Evolutionary conservation across 1,284 basidiomycete genomes (phyloP).

Genomic region (Taiwanofungus camphoratus): DNA sequence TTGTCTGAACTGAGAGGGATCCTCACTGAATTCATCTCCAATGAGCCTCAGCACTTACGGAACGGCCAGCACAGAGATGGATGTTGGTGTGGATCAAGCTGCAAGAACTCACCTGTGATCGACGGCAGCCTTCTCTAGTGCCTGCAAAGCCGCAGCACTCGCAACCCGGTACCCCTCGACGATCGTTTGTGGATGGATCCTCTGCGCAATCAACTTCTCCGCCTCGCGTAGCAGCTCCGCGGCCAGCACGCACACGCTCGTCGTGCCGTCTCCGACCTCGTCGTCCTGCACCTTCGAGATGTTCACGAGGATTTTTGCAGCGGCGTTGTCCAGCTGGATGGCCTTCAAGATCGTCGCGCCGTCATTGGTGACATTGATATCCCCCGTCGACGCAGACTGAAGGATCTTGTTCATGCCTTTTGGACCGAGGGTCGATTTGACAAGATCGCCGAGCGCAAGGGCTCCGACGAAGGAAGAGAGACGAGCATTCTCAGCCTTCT

Average conservation of each 20-base stretch:
- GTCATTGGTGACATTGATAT: constrained; percentile 97
- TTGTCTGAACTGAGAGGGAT: constrained; percentile 74
- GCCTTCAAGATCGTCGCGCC: constrained; percentile 98
- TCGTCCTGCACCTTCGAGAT: constrained; percentile 99
- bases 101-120: constrained; percentile 69
- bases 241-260: constrained; percentile 89
- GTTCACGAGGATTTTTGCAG: constrained; percentile 98
- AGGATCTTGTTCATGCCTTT: constrained; percentile 98
- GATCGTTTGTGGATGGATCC: constrained; percentile 99
- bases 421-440: constrained; percentile 96
- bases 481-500: constrained; percentile 98
- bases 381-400: constrained; percentile 87
- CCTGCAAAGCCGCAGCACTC: constrained; percentile 78
- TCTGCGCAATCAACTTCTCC: constrained; percentile 89
- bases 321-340: constrained; percentile 97
- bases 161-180: constrained; percentile 98
- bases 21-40: constrained; percentile 41
- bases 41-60: constrained; percentile 7
- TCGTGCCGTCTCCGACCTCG: constrained; percentile 98
- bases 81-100: no score
- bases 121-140: constrained; percentile 76
- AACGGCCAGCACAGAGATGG: neutral
- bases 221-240: constrained; percentile 93
- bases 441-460: constrained; percentile 93
- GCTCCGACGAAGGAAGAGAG: constrained; percentile 98